Evolutionary conservation across 805 yeast species (phyloP).

Genomic region (Candida alai): DNA sequence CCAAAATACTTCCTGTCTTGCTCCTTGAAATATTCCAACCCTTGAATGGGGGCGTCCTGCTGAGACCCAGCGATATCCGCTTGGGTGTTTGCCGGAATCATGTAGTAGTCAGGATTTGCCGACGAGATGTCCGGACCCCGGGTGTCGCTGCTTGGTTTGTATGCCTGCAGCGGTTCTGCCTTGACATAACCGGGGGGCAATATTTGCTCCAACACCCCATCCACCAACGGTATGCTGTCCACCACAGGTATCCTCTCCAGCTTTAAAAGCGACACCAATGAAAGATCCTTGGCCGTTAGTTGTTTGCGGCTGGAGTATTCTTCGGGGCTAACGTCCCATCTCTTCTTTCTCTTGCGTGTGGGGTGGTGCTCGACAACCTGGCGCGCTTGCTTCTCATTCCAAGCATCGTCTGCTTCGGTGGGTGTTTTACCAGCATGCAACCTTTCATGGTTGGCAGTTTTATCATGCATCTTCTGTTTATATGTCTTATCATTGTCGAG

Average conservation of each 20-base stretch:
- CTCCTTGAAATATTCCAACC: constrained; percentile 64
- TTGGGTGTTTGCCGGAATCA: constrained; percentile 46
- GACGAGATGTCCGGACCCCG: constrained; percentile 30
- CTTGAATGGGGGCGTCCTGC: no score
- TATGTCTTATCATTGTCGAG: constrained; percentile 30
- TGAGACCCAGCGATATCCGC: constrained; percentile 50
- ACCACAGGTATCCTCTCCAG: constrained; percentile 23
- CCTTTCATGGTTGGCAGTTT: constrained; percentile 4
- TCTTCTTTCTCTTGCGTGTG: constrained; percentile 25
- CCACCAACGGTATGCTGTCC: constrained; percentile 36
- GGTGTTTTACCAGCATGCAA: no score
- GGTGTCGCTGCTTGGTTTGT: constrained; percentile 25
- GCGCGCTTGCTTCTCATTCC: no score
- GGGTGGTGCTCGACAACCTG: no score
- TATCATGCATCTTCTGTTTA: constrained; percentile 37
- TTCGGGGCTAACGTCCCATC: constrained; percentile 46
- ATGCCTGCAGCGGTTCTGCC: constrained; percentile 42
- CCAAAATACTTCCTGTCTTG: constrained; percentile 73
- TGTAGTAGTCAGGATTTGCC: constrained; percentile 33
- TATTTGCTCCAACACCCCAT: constrained; percentile 43
- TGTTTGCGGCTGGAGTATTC: constrained; percentile 19
- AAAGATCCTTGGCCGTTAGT: neutral
- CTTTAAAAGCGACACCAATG: neutral
- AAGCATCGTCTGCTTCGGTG: constrained; percentile 5
- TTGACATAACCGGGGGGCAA: constrained; percentile 52